phyloP scores from a whole-genome alignment of 805 yeast genomes.

The Yarrowia sp. region DNA sequence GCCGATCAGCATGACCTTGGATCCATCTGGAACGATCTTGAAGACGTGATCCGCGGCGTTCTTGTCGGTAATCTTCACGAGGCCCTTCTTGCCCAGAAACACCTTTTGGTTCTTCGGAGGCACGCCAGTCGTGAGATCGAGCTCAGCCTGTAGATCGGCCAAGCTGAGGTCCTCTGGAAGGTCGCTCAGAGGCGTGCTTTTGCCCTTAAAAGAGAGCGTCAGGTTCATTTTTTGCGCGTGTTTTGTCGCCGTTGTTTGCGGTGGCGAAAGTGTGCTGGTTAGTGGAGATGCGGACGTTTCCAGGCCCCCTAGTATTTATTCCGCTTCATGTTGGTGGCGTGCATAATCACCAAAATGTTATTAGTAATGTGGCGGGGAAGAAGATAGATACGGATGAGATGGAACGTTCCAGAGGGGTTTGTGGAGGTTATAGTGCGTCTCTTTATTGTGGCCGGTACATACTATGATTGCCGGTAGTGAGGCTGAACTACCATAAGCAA shows the following conservation, averaged over 20 bases:
- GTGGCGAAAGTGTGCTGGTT: not conserved
- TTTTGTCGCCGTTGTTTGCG: not conserved
- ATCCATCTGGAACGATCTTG: conserved; percentile 10
- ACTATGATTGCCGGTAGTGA: too few relatives aligned
- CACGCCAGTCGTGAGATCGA: conserved; percentile 35
- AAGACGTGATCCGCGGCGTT: conserved; percentile 28
- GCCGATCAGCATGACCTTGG: conserved; percentile 38
- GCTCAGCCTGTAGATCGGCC: conserved; percentile 32
- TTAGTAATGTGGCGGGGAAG: not conserved
- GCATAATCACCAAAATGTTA: conserved; percentile 4
- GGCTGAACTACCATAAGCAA: too few relatives aligned
- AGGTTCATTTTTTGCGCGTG: conserved; percentile 28
- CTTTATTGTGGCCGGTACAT: too few relatives aligned
- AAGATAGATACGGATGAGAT: too few relatives aligned
- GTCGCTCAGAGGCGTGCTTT: conserved; percentile 24
- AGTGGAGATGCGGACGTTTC: too few relatives aligned
- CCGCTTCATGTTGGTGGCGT: conserved; percentile 20
- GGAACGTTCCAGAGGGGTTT: not conserved
- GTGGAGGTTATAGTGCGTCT: too few relatives aligned
- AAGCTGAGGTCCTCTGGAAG: conserved; percentile 30
- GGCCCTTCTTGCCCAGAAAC: conserved; percentile 36
- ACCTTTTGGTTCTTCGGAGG: conserved; percentile 38
- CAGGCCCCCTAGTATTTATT: too few relatives aligned
- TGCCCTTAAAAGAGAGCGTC: conserved; percentile 31
- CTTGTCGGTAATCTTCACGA: conserved; percentile 30